A percentile compares a stretch with the other conserved stretches of the same genome.
These are phyloP conservation scores for Seiridium unicorne DNA, from an alignment of 2,329 filamentous ascomycete species.

Conservation along the genomic window DNA sequence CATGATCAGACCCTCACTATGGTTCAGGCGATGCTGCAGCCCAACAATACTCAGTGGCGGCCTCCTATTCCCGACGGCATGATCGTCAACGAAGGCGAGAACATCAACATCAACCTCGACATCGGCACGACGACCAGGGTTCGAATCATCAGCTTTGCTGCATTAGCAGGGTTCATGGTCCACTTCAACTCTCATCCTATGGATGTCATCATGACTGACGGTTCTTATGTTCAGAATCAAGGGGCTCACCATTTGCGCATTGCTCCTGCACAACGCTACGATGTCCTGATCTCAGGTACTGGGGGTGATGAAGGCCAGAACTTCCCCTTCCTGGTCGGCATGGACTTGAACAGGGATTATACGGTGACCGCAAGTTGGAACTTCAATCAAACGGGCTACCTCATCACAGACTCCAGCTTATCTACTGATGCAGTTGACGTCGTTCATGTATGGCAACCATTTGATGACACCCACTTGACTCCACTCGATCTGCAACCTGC, in stretches of 20 bases:
- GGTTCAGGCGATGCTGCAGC: conserved; percentile 36
- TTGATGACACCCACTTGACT: conserved; percentile 61
- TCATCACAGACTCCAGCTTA: conserved; percentile 34
- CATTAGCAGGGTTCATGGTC: conserved; percentile 40
- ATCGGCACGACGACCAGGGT: conserved; percentile 45
- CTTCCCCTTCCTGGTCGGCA: conserved; percentile 40
- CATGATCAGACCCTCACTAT: conserved; percentile 36
- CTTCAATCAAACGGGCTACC: conserved; percentile 42
- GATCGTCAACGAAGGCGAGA: conserved; percentile 41
- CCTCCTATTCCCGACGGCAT: conserved; percentile 41
- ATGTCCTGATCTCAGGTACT: conserved; percentile 41
- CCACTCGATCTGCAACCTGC: conserved; percentile 52
- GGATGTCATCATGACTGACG: conserved; percentile 44
- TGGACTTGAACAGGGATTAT: conserved; percentile 43
- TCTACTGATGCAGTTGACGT: conserved; percentile 25
- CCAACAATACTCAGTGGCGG: conserved; percentile 35
- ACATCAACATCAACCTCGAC: conserved; percentile 33
- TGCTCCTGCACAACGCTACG: conserved; percentile 43
- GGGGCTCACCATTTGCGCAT: conserved; percentile 37
- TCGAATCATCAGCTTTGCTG: conserved; percentile 44
- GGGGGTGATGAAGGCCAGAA: conserved; percentile 33
- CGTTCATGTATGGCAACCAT: conserved; percentile 43
- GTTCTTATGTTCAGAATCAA: conserved; percentile 35
- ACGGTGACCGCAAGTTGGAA: conserved; percentile 28
- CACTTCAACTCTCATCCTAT: conserved; percentile 43